These are phyloP conservation scores for Boletus rufocinnamomeus DNA, from an alignment of 768 basidiomycete species.

Conservation along the genomic window DNA sequence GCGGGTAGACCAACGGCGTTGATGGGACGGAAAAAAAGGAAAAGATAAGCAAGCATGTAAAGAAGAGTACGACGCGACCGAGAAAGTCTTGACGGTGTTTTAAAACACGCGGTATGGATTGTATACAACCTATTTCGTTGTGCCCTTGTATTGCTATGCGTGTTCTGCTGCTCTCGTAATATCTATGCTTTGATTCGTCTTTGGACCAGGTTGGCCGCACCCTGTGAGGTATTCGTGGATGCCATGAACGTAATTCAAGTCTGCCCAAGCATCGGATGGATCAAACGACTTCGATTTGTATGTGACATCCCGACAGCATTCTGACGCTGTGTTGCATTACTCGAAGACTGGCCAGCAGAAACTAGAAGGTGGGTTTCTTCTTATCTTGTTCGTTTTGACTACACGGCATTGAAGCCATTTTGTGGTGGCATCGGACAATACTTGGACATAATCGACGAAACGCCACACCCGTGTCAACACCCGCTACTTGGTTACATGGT, in stretches of 20 bases:
- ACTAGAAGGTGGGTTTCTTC: not conserved
- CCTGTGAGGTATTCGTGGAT: not conserved
- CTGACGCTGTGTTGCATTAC: not conserved
- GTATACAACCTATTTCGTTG: slow-evolving; percentile 13
- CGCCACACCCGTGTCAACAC: too few species aligned
- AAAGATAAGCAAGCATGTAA: slow-evolving; percentile 32
- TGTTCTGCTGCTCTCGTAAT: slow-evolving; percentile 13
- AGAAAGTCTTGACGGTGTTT: slow-evolving; percentile 28
- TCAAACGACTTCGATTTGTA: not conserved
- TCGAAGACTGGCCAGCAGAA: not conserved
- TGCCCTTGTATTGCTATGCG: slow-evolving; percentile 20
- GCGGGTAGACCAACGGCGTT: slow-evolving; percentile 1
- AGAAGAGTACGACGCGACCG: slow-evolving; percentile 25
- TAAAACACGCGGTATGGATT: not conserved
- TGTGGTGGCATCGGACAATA: not conserved
- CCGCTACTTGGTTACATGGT: too few species aligned
- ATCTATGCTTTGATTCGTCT: slow-evolving; percentile 7
- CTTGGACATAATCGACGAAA: too few species aligned
- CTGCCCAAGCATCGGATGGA: too few species aligned
- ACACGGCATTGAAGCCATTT: not conserved
- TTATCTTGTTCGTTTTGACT: not conserved
- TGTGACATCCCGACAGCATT: not conserved
- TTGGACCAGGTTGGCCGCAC: not conserved
- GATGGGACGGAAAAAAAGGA: slow-evolving; percentile 25
- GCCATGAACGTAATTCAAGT: not conserved